A percentile compares a stretch with the other conserved stretches of the same genome.
phyloP scores from a whole-genome alignment of 352 stramenopile species.

The Globisporangium camurandrum region DNA sequence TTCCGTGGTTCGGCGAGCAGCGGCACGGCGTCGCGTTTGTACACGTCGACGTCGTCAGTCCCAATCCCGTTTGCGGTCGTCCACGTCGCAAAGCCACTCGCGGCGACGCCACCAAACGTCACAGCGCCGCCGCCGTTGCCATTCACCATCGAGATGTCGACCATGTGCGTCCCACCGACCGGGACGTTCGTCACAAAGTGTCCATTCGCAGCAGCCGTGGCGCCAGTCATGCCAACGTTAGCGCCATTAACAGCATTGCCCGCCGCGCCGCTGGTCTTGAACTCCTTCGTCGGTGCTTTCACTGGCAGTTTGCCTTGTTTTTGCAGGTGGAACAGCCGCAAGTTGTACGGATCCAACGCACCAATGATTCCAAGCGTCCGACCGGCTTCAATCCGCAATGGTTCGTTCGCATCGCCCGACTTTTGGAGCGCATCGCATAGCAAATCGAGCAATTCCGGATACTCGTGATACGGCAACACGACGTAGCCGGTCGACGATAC shows the following conservation, averaged over 20 bases:
- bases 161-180: conserved; percentile 11
- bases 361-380: conserved; percentile 75
- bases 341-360: conserved; percentile 79
- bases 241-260: conserved; percentile 20
- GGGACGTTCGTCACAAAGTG: conserved; percentile 12
- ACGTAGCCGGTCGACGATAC: conserved; percentile 82
- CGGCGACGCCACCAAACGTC: conserved; percentile 14
- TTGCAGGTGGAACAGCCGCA: conserved; percentile 76
- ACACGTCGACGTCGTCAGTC: conserved; percentile 38
- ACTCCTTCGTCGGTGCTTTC: conserved; percentile 65
- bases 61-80: conserved; percentile 11
- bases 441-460: conserved; percentile 75
- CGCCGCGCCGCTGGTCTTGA: conserved; percentile 35
- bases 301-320: conserved; percentile 72
- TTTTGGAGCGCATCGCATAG: conserved; percentile 74
- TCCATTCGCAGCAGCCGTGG: conserved; percentile 13
- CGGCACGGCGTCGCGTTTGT: conserved; percentile 32
- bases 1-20: conserved; percentile 45
- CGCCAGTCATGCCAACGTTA: too few species aligned
- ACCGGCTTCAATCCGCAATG: conserved; percentile 70
- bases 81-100: conserved; percentile 16
- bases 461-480: conserved; percentile 78
- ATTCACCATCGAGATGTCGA: conserved; percentile 15
- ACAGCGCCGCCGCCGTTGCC: conserved; percentile 12
- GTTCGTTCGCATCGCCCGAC: conserved; percentile 70